Evolutionary conservation across 202 grass and related monocot species (phyloP).

Genomic region (Carex arenaria): DNA sequence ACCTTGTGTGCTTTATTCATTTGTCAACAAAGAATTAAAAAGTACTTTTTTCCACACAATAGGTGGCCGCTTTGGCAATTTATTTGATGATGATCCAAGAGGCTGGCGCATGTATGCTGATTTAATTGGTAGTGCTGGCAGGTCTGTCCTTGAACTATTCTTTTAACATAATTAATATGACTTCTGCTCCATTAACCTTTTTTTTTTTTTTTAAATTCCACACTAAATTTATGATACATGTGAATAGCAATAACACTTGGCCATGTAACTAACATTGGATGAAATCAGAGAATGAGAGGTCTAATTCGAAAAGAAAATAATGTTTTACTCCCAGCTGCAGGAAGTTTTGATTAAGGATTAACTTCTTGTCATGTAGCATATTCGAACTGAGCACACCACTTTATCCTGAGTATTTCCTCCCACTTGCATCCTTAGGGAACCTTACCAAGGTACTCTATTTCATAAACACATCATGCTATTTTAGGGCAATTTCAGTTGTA

Average conservation of each 20-base stretch:
- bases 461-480: conserved; percentile 1
- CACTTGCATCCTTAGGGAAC: conserved; percentile 85
- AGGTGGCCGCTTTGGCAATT: conserved; percentile 80
- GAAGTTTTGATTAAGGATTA: conserved; percentile 8
- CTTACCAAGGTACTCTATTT: conserved; percentile 74
- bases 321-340: neutral
- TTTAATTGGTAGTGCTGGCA: conserved; percentile 92
- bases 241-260: neutral
- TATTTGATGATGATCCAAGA: conserved; percentile 97
- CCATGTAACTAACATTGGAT: neutral
- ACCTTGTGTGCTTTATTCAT: neutral
- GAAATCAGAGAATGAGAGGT: conserved; percentile 10
- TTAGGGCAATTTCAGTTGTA: neutral
- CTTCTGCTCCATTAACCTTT: conserved; percentile 9
- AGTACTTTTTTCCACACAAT: conserved; percentile 22
- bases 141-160: conserved; percentile 36
- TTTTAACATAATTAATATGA: conserved; percentile 17
- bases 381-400: conserved; percentile 78
- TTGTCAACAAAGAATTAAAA: neutral
- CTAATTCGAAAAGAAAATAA: neutral
- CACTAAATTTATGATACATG: neutral
- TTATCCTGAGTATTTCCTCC: conserved; percentile 89
- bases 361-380: conserved; percentile 49
- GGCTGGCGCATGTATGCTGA: conserved; percentile 98
- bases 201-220: conserved; percentile 19